phyloP scores from a whole-genome alignment of 2,329 filamentous ascomycete genomes.

The Alternaria brassicicola region DNA sequence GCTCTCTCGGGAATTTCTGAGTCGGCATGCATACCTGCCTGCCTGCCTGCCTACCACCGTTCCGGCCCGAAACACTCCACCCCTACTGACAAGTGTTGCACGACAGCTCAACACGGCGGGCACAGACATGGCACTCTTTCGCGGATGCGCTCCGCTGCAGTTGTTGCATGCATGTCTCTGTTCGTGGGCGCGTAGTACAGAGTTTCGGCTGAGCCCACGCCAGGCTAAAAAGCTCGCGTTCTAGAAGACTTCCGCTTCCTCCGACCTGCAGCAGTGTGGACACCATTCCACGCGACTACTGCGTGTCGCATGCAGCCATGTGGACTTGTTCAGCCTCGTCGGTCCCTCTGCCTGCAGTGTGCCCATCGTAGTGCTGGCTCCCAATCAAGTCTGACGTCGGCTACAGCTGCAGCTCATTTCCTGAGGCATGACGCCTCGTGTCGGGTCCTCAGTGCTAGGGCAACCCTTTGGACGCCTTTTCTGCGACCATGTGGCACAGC shows the following conservation, averaged over 20 bases:
- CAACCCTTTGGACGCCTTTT: neutral
- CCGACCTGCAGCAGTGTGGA: slow-evolving; percentile 9
- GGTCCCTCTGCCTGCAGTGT: neutral
- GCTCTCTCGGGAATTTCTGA: slow-evolving; percentile 1
- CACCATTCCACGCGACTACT: slow-evolving; percentile 5
- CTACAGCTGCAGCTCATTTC: neutral
- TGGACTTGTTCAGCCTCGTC: slow-evolving; percentile 8
- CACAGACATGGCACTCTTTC: slow-evolving; percentile 1
- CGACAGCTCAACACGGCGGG: slow-evolving; percentile 11
- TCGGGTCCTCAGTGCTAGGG: neutral
- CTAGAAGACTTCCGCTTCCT: slow-evolving; percentile 21
- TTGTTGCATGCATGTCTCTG: neutral
- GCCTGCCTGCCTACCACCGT: neutral
- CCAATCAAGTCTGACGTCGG: neutral
- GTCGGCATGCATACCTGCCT: slow-evolving; percentile 3
- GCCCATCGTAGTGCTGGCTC: neutral
- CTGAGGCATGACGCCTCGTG: neutral
- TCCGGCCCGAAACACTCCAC: slow-evolving; percentile 7
- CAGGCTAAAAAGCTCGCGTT: slow-evolving; percentile 13
- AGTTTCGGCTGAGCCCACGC: slow-evolving; percentile 9
- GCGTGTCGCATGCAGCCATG: slow-evolving; percentile 7
- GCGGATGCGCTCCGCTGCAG: neutral
- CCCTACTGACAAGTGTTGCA: slow-evolving; percentile 3
- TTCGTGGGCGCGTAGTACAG: slow-evolving; percentile 1
- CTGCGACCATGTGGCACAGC: slow-evolving; percentile 8